phyloP scores from a whole-genome alignment of 2,329 filamentous ascomycete genomes.

The Arachnomyces sp. region DNA sequence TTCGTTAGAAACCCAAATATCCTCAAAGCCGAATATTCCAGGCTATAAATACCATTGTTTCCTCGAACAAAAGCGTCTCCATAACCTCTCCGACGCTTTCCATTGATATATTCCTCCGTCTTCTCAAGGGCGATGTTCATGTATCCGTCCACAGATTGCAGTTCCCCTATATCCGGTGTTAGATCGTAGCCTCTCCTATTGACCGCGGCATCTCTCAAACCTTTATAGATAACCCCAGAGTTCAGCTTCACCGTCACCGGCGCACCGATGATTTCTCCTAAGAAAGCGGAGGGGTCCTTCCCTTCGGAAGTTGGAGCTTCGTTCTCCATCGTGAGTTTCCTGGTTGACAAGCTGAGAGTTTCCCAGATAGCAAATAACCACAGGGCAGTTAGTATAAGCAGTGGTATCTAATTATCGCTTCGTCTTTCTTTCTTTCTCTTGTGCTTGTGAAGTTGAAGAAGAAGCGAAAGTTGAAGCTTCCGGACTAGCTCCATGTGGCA shows the following conservation, averaged over 20 bases:
- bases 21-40: neutral
- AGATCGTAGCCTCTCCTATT: conserved; percentile 2
- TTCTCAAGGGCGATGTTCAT: conserved; percentile 99
- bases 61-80: conserved; percentile 93
- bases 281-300: conserved; percentile 86
- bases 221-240: conserved; percentile 97
- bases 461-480: neutral
- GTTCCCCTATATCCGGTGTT: conserved; percentile 56
- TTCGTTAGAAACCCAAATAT: neutral
- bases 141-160: conserved; percentile 96
- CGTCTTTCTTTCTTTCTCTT: too few species aligned
- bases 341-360: neutral
- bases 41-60: conserved; percentile 66
- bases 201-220: conserved; percentile 36
- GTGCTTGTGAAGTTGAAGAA: too few species aligned
- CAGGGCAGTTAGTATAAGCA: too few species aligned
- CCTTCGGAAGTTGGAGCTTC: conserved; percentile 55
- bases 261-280: conserved; percentile 88
- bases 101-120: conserved; percentile 84
- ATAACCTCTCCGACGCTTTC: conserved; percentile 70
- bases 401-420: too few species aligned
- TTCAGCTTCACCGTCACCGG: conserved; percentile 96
- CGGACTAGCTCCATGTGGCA: neutral
- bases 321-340: conserved; percentile 61
- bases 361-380: too few species aligned